Conservation (phyloP, 192 early-diverging fungal species). For the Coemansia sp. region DNA sequence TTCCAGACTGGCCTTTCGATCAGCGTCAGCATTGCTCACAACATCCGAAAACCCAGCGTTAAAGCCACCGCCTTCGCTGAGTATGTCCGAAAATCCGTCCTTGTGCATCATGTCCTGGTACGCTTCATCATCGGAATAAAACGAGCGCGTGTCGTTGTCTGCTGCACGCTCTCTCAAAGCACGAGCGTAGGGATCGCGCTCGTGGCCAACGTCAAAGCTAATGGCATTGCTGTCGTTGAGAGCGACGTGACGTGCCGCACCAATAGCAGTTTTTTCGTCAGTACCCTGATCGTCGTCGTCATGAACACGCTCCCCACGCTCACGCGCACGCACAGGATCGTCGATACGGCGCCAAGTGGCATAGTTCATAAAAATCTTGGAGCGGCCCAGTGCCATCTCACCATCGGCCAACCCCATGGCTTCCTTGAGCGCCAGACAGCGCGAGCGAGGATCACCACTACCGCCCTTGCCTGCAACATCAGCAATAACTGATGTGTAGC, state of each 20-base stretch:
- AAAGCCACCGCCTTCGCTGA: slow-evolving; percentile 39
- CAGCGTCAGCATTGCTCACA: slow-evolving; percentile 28
- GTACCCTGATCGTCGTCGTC: slow-evolving; percentile 24
- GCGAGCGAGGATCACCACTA: slow-evolving; percentile 16
- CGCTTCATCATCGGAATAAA: slow-evolving; percentile 53
- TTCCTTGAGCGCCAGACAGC: slow-evolving; percentile 27
- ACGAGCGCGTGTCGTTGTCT: slow-evolving; percentile 52
- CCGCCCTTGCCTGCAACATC: slow-evolving; percentile 18
- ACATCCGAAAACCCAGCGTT: slow-evolving; percentile 49
- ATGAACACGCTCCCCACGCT: slow-evolving; percentile 49
- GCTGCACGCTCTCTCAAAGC: slow-evolving; percentile 24
- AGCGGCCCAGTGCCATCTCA: slow-evolving; percentile 46
- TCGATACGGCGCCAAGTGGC: slow-evolving; percentile 67
- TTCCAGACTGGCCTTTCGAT: slow-evolving; percentile 18
- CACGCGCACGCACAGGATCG: slow-evolving; percentile 61
- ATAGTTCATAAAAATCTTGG: slow-evolving; percentile 63
- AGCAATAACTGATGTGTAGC: slow-evolving; percentile 61
- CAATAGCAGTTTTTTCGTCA: slow-evolving; percentile 37
- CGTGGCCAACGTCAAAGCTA: slow-evolving; percentile 30
- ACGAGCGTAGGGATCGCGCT: slow-evolving; percentile 28
- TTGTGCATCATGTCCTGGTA: slow-evolving; percentile 48
- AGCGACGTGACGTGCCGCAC: slow-evolving; percentile 10
- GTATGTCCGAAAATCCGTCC: slow-evolving; percentile 51
- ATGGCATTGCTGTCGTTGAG: slow-evolving; percentile 14
- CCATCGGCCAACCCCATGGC: slow-evolving; percentile 24